These are phyloP conservation scores for Plectranthus barbatus DNA, from an alignment of 257 asterid genomes.

Conservation along the genomic window DNA sequence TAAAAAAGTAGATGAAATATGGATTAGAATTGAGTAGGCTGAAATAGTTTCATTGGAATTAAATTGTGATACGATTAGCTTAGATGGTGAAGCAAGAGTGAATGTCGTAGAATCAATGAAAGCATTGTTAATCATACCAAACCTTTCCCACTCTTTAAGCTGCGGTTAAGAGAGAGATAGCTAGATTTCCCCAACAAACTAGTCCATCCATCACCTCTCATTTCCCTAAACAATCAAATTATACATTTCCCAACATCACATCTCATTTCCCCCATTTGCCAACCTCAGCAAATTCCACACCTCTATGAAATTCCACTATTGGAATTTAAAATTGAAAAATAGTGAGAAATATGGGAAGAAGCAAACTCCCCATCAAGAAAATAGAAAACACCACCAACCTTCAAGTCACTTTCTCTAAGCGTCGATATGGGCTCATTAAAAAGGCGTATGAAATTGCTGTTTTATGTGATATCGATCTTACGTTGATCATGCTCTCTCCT, in stretches of 20 bases:
- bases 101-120: conserved; percentile 9
- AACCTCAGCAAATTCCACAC: not conserved
- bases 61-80: too few relatives aligned
- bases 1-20: too few relatives aligned
- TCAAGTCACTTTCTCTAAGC: conserved; percentile 78
- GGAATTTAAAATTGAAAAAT: too few relatives aligned
- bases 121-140: not conserved
- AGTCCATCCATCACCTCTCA: conserved; percentile 18
- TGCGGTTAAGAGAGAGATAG: conserved; percentile 7
- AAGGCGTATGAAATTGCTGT: conserved; percentile 76
- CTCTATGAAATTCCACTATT: too few relatives aligned
- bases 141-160: conserved; percentile 25
- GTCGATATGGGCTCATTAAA: conserved; percentile 70
- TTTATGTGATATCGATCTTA: conserved; percentile 62
- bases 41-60: too few relatives aligned
- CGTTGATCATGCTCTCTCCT: conserved; percentile 60
- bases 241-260: conserved; percentile 9
- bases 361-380: conserved; percentile 73
- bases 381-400: conserved; percentile 65
- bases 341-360: conserved; percentile 89
- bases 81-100: too few relatives aligned
- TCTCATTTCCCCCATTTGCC: not conserved
- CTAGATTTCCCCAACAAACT: conserved; percentile 26
- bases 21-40: too few relatives aligned
- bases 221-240: not conserved